phyloP scores from a whole-genome alignment of 2,329 filamentous ascomycete species.

The Aulographum hederae region DNA sequence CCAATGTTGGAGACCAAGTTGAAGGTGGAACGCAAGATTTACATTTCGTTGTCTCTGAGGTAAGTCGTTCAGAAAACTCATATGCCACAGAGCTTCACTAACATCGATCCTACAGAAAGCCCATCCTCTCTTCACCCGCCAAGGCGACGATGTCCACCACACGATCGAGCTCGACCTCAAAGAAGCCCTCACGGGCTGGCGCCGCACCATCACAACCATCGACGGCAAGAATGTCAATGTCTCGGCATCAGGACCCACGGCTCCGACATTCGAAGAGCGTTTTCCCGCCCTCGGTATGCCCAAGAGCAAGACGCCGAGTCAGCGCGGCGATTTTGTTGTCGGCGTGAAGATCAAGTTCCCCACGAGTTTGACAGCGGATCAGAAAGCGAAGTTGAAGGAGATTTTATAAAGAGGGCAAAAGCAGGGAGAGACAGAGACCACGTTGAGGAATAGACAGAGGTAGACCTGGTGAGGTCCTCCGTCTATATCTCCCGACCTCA shows the following conservation, averaged over 20 bases:
- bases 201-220: constrained; percentile 77
- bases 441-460: too few relatives aligned
- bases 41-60: constrained; percentile 88
- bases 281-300: constrained; percentile 90
- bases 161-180: constrained; percentile 72
- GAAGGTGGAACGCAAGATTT: constrained; percentile 91
- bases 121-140: constrained; percentile 67
- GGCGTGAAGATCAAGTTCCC: constrained; percentile 91
- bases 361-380: constrained; percentile 50
- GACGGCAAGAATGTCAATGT: constrained; percentile 74
- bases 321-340: constrained; percentile 75
- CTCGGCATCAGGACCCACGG: constrained; percentile 66
- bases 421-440: too few relatives aligned
- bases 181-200: constrained; percentile 90
- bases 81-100: constrained; percentile 9
- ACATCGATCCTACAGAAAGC: constrained; percentile 45
- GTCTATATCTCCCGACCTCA: too few relatives aligned
- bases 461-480: too few relatives aligned
- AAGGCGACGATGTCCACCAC: constrained; percentile 72
- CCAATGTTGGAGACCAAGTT: constrained; percentile 92
- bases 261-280: constrained; percentile 61
- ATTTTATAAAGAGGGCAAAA: constrained; percentile 46
- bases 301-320: constrained; percentile 69
- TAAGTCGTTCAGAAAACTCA: constrained; percentile 27
- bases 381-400: constrained; percentile 67